Base-by-base conservation (phyloP, 257 asterid species). In the Sherardia arvensis region DNA sequence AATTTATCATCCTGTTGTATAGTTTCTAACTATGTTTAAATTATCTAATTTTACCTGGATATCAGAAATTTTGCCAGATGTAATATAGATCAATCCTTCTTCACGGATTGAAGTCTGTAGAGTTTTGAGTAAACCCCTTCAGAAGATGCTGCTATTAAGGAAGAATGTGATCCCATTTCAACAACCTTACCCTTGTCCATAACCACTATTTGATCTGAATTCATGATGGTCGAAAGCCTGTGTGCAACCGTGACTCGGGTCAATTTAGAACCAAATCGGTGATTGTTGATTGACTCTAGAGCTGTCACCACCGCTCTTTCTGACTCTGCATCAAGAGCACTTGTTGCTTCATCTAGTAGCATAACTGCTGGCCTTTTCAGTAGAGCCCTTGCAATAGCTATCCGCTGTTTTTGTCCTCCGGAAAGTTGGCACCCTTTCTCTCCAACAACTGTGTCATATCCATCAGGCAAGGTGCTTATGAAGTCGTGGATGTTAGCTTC, bases 351-450 rank as follows among this genome's bases (percentile, higher is more conserved):
- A 65, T 90, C 91, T 12, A 81, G 89, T 53, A 87, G 82, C 86
- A 90, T 66, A 70, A 83, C 81, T 34, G 75, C 81, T 21, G 95
- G 95, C 69, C 74, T 90, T 66, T 77, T 89, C 68, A 85, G 68
- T 66, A 85, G 70, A 66, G 83, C 86, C 76, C 90, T 75, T 23
- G 89, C 87, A 59, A 87, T 83, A 48, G 87, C 95, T 80, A 84
- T 73, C 69, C 89, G 67, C 69, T 89, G 97, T 72, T 89, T 87
- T 55, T 85, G 95, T 64, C 95, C 95, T 59, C 95, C 94, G 12
- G 97, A 87, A 71, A 85, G 95, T 64, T 81, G 97, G 68, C 86
- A 78, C 71, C 95, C 95, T 65, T 83, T 81, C 62, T 87, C 95
- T 73, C 97, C 94, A 1, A 82, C 91, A 40, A 75, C 53, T 1